Conservation (phyloP, 2,329 filamentous ascomycete species). For the Penicillium expansum region DNA sequence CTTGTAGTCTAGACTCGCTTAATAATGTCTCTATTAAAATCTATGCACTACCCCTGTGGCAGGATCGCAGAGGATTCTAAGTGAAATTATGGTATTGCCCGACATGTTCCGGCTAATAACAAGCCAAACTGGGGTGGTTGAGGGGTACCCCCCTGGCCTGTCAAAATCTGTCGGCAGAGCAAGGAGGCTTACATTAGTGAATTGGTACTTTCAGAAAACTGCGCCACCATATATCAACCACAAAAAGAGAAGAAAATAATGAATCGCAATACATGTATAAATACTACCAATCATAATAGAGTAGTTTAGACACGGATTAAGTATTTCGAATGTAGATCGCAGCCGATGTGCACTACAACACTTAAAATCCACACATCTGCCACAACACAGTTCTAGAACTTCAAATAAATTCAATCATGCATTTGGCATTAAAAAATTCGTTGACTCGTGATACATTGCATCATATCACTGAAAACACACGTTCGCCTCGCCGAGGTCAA, state of each 20-base stretch:
- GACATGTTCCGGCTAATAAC: neutral
- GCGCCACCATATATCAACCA: neutral
- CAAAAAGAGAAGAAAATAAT: neutral
- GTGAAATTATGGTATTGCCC: neutral
- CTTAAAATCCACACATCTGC: neutral
- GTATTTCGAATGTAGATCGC: neutral
- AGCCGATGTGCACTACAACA: neutral
- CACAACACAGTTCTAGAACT: neutral
- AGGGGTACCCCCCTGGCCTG: neutral
- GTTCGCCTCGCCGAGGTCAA: neutral
- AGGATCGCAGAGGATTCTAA: neutral
- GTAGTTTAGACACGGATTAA: too few species aligned
- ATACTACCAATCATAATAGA: neutral
- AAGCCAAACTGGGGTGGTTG: neutral
- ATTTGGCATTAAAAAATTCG: slow-evolving; percentile 3
- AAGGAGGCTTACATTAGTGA: too few species aligned
- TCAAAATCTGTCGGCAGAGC: neutral
- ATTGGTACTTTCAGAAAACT: neutral
- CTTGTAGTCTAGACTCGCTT: neutral
- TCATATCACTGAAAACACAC: slow-evolving; percentile 8
- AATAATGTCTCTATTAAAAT: neutral
- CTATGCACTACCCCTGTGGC: neutral
- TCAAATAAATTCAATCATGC: neutral
- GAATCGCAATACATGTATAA: neutral
- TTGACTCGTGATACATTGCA: slow-evolving; percentile 9